These are phyloP conservation scores for Allomyces macrogynus DNA, from an alignment of 192 early-diverging fungal species.

Conservation along the genomic window DNA sequence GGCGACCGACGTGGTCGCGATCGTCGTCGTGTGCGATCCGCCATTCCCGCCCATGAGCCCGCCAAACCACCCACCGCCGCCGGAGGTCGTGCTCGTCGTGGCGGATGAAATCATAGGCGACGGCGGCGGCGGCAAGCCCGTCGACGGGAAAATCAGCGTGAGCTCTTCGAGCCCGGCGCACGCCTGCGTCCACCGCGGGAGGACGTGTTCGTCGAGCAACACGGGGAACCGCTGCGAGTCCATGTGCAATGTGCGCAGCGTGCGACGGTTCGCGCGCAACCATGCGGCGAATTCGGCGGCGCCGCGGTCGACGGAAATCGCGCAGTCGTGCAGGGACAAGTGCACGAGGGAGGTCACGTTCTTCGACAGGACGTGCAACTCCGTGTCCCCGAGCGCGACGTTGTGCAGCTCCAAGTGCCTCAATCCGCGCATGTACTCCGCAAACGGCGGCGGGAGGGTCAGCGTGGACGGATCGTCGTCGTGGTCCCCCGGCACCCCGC, in stretches of 20 bases:
- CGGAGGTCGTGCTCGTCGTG: no score
- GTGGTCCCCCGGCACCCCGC: no score
- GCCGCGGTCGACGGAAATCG: neutral
- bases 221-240: neutral
- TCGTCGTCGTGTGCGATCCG: neutral
- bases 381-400: neutral
- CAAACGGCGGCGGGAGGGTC: neutral
- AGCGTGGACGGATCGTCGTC: no score
- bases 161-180: neutral
- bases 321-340: neutral
- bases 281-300: neutral
- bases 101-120: neutral
- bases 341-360: neutral
- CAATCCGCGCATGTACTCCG: neutral
- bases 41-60: neutral
- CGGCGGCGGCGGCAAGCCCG: neutral
- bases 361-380: neutral
- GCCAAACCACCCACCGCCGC: neutral
- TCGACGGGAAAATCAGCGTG: neutral
- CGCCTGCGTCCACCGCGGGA: neutral
- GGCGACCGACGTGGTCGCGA: neutral
- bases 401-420: neutral
- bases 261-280: neutral
- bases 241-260: neutral
- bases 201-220: neutral